Conservation (phyloP, 805 yeast genomes). For the Yarrowia deformans region DNA sequence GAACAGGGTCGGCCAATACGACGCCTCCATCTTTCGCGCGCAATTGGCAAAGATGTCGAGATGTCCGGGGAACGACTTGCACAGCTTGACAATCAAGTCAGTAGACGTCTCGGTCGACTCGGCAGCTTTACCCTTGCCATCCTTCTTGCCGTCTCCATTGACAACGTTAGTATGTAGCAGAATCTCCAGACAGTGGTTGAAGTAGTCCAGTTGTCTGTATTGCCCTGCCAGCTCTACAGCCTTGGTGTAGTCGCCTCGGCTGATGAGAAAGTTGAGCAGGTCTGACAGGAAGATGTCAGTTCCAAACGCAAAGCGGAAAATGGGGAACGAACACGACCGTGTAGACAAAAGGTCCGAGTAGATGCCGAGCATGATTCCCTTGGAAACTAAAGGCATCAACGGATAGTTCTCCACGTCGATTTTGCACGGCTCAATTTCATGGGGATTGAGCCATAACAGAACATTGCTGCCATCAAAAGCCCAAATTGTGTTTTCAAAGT, state of each 20-base stretch:
- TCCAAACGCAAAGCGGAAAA: constrained; percentile 48
- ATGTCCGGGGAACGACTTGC: constrained; percentile 51
- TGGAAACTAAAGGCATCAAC: constrained; percentile 55
- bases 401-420: constrained; percentile 58
- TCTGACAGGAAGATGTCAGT: constrained; percentile 50
- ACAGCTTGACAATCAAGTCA: constrained; percentile 47
- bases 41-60: constrained; percentile 55
- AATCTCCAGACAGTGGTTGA: constrained; percentile 54
- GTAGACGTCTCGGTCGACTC: constrained; percentile 20
- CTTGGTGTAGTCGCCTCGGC: constrained; percentile 41
- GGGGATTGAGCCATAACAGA: constrained; percentile 45
- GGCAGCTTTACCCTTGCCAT: constrained; percentile 5
- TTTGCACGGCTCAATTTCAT: constrained; percentile 29
- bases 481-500: constrained; percentile 50
- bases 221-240: constrained; percentile 47
- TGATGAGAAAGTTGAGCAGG: constrained; percentile 48
- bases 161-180: constrained; percentile 49
- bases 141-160: constrained; percentile 13
- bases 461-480: constrained; percentile 53
- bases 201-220: constrained; percentile 51
- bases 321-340: constrained; percentile 49
- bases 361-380: constrained; percentile 60
- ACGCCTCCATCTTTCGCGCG: constrained; percentile 64
- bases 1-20: constrained; percentile 58
- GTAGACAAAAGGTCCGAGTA: constrained; percentile 55